Evolutionary conservation across 805 yeast species (phyloP).

Genomic region (Komagataella pastoris): DNA sequence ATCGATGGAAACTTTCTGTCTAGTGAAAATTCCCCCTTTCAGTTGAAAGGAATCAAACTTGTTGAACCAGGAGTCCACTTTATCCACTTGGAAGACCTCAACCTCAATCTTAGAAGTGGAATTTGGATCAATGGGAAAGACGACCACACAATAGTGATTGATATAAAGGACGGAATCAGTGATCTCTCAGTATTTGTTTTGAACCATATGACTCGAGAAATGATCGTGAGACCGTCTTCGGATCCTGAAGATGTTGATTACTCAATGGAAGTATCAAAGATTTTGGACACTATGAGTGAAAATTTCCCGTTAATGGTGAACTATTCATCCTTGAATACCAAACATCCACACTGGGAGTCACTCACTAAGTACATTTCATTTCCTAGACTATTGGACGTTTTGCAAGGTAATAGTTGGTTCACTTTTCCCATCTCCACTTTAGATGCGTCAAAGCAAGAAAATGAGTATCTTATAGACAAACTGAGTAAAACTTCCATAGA

Average conservation of each 20-base stretch:
- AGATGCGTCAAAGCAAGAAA: slow-evolving; percentile 37
- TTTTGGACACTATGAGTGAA: slow-evolving; percentile 2
- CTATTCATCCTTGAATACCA: slow-evolving; percentile 6
- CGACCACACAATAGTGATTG: slow-evolving; percentile 10
- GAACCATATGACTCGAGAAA: not conserved
- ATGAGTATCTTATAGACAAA: slow-evolving; percentile 22
- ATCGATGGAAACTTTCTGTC: slow-evolving; percentile 12
- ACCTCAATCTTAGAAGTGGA: slow-evolving; percentile 26
- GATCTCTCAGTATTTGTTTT: not conserved
- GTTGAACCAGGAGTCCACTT: slow-evolving; percentile 40
- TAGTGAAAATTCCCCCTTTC: slow-evolving; percentile 1
- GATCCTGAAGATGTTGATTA: slow-evolving; percentile 2
- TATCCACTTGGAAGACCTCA: slow-evolving; percentile 32
- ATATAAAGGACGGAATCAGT: not conserved
- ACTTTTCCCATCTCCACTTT: slow-evolving; percentile 25
- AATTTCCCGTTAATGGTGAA: slow-evolving; percentile 10
- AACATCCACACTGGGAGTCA: slow-evolving; percentile 12
- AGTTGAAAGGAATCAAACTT: slow-evolving; percentile 32
- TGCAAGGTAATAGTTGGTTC: slow-evolving; percentile 10
- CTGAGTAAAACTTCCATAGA: slow-evolving; percentile 10
- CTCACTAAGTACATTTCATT: slow-evolving; percentile 11
- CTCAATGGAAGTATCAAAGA: not conserved
- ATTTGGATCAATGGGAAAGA: slow-evolving; percentile 20
- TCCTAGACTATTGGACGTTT: slow-evolving; percentile 13
- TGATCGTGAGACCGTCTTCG: not conserved